Evolutionary conservation across 2,329 filamentous ascomycete species (phyloP).

Genomic region (Ascochyta viciae-villosae): DNA sequence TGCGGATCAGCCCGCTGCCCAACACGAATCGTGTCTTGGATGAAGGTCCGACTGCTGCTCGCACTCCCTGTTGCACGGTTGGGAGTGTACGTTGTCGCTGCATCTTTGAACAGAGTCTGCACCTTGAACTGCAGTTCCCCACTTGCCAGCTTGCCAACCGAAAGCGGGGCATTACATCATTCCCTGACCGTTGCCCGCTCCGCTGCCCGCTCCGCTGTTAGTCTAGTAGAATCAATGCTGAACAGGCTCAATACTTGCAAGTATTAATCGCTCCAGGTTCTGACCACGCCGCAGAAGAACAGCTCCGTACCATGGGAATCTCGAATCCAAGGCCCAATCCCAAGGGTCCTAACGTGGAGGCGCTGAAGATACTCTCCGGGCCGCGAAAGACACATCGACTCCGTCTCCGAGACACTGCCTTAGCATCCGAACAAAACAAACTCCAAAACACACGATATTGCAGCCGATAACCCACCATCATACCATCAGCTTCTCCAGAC

Average conservation of each 20-base stretch:
- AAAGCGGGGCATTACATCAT: no score
- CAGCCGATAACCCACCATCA: background rate
- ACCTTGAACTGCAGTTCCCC: background rate
- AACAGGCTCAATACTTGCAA: no score
- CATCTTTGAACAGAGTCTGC: no score
- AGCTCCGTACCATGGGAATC: background rate
- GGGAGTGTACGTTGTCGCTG: no score
- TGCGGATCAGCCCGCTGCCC: background rate
- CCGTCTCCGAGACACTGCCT: background rate
- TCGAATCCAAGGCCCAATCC: background rate
- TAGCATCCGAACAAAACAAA: conserved; percentile 1
- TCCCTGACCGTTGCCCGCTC: no score
- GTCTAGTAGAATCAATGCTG: no score
- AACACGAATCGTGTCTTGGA: conserved; percentile 1
- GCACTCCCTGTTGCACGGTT: no score
- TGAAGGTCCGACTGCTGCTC: background rate
- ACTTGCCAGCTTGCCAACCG: no score
- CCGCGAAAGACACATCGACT: background rate
- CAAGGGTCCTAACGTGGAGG: background rate
- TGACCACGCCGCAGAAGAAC: background rate
- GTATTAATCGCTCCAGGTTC: background rate
- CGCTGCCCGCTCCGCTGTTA: no score
- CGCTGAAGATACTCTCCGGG: background rate
- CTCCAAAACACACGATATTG: background rate
- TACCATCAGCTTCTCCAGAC: background rate